A percentile compares a stretch with the other conserved stretches of the same genome.
Conservation (phyloP, 768 basidiomycete genomes). For the Termitomyces sp. region DNA sequence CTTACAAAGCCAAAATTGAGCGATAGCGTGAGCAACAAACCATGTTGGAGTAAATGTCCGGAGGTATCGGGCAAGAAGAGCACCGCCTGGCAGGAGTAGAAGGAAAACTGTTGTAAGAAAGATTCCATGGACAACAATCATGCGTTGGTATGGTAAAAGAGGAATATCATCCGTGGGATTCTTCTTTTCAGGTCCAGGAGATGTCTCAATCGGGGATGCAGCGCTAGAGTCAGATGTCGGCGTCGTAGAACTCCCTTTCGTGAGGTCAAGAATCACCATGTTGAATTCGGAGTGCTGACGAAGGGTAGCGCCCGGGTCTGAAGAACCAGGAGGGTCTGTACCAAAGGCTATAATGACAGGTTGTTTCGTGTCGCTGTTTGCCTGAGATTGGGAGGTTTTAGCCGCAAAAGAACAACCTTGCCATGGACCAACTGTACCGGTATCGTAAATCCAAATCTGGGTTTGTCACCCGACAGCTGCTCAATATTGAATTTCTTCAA, state of each 20-base stretch:
- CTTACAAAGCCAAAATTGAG: slow-evolving; percentile 43
- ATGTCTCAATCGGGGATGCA: slow-evolving; percentile 12
- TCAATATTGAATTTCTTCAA: slow-evolving; percentile 5
- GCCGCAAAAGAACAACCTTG: not conserved
- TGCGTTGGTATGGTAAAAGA: slow-evolving; percentile 38
- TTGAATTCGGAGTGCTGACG: slow-evolving; percentile 43
- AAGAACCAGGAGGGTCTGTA: slow-evolving; percentile 38
- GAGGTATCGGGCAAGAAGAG: slow-evolving; percentile 46
- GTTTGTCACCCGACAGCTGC: slow-evolving; percentile 35
- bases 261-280: slow-evolving; percentile 38
- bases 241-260: slow-evolving; percentile 26
- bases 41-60: slow-evolving; percentile 43
- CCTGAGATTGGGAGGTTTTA: slow-evolving; percentile 22
- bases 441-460: slow-evolving; percentile 24
- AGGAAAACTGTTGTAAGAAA: slow-evolving; percentile 46
- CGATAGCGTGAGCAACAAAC: slow-evolving; percentile 48
- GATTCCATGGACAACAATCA: slow-evolving; percentile 51
- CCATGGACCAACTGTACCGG: not conserved
- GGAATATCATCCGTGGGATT: slow-evolving; percentile 25
- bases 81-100: slow-evolving; percentile 46
- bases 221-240: slow-evolving; percentile 17
- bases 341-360: slow-evolving; percentile 59
- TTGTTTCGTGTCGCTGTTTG: slow-evolving; percentile 33
- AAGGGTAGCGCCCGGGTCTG: slow-evolving; percentile 38
- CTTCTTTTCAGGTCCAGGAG: slow-evolving; percentile 10